These are phyloP conservation scores for Castanospermum australe DNA, from an alignment of 306 rosid genomes.

Conservation along the genomic window DNA sequence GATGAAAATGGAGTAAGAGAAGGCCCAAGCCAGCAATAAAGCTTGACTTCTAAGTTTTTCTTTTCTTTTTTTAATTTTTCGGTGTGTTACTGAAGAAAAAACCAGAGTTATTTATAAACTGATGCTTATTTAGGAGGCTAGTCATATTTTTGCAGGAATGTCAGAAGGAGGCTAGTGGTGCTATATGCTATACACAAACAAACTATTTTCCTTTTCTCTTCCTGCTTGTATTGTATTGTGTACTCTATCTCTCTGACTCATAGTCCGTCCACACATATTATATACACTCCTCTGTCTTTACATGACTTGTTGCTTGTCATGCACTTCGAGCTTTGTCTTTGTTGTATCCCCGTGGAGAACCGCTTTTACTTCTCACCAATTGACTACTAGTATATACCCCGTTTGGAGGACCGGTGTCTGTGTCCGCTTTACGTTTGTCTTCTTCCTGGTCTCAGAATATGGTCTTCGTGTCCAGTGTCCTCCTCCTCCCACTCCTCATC, in stretches of 20 bases:
- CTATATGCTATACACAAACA: neutral
- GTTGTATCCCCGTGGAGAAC: conserved; percentile 41
- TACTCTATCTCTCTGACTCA: conserved; percentile 37
- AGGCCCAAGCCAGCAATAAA: conserved; percentile 35
- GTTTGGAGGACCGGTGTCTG: conserved; percentile 28
- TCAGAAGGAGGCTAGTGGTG: conserved; percentile 40
- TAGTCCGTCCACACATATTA: conserved; percentile 33
- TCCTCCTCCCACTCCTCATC: conserved; percentile 24
- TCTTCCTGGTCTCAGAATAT: conserved; percentile 62
- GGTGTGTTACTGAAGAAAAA: conserved; percentile 3
- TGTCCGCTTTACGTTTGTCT: conserved; percentile 57
- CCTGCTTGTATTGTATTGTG: conserved; percentile 17
- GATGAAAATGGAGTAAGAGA: conserved; percentile 30
- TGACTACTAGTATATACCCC: conserved; percentile 37
- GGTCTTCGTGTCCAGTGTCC: conserved; percentile 19
- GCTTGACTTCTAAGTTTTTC: conserved; percentile 36
- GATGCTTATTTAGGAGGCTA: neutral
- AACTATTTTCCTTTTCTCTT: neutral
- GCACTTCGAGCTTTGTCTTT: conserved; percentile 48
- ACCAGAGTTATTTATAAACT: conserved; percentile 10
- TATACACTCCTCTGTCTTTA: conserved; percentile 55
- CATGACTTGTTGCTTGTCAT: conserved; percentile 48
- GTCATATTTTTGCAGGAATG: conserved; percentile 46
- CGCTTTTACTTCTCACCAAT: conserved; percentile 40
- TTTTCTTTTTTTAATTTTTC: neutral